phyloP scores from a whole-genome alignment of 2,329 filamentous ascomycete species.

The Cladophialophora exuberans region DNA sequence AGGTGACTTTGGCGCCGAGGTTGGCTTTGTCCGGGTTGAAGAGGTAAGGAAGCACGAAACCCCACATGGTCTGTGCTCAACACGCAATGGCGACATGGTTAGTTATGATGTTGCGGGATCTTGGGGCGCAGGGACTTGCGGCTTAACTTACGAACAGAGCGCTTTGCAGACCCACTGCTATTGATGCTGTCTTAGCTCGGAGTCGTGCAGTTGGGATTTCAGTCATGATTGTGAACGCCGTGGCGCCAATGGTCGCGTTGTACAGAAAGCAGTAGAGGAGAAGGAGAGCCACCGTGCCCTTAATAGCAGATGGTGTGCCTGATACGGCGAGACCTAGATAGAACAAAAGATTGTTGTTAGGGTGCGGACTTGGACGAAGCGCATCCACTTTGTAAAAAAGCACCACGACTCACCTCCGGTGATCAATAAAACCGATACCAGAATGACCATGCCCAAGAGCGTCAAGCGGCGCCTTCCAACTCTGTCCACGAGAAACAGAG shows the following conservation, averaged over 20 bases:
- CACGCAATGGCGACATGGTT: neutral
- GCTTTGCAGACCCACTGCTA: slow-evolving; percentile 19
- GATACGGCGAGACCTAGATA: slow-evolving; percentile 34
- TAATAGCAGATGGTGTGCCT: slow-evolving; percentile 15
- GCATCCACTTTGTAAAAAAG: too few species aligned
- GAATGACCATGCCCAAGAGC: slow-evolving; percentile 54
- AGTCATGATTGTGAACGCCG: slow-evolving; percentile 43
- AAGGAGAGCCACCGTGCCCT: slow-evolving; percentile 39
- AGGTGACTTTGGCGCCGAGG: slow-evolving; percentile 43
- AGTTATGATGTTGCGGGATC: neutral
- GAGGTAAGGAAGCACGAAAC: slow-evolving; percentile 43
- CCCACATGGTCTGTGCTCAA: slow-evolving; percentile 37
- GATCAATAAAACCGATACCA: slow-evolving; percentile 50
- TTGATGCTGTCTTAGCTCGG: slow-evolving; percentile 42
- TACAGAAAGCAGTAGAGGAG: slow-evolving; percentile 45
- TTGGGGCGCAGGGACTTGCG: neutral
- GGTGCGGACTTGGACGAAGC: neutral
- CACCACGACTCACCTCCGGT: slow-evolving; percentile 41
- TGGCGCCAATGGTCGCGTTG: slow-evolving; percentile 47
- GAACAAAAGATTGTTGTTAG: neutral
- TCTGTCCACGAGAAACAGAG: slow-evolving; percentile 37
- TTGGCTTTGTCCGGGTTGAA: slow-evolving; percentile 43
- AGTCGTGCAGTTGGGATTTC: slow-evolving; percentile 46
- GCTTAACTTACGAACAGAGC: slow-evolving; percentile 18
- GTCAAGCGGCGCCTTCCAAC: slow-evolving; percentile 47